Conservation (phyloP, 2,329 filamentous ascomycete genomes). For the Pseudocercospora crystallina region DNA sequence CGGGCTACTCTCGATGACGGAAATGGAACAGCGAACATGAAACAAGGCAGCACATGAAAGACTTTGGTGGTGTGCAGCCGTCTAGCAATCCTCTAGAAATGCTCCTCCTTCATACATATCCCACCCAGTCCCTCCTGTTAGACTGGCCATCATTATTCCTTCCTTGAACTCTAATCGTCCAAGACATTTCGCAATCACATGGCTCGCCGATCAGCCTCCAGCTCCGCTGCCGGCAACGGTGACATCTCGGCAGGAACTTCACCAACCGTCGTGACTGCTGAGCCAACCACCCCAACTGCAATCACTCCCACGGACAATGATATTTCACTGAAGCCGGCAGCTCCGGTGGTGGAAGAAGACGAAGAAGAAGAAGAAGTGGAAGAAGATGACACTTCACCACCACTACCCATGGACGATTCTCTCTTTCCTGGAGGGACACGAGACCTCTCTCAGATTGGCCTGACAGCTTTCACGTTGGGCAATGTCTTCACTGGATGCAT, state of each 20-base stretch:
- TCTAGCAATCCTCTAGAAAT: not conserved
- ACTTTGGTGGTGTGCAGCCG: not conserved
- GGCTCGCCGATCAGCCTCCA: slow-evolving; percentile 28
- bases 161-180: not conserved
- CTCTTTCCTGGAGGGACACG: slow-evolving; percentile 45
- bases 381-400: slow-evolving; percentile 8
- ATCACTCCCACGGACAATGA: no score
- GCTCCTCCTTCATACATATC: not conserved
- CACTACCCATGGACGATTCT: slow-evolving; percentile 28
- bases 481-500: slow-evolving; percentile 37
- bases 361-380: slow-evolving; percentile 13
- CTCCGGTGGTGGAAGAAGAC: not conserved
- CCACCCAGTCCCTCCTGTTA: not conserved
- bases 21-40: slow-evolving; percentile 2
- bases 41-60: slow-evolving; percentile 13
- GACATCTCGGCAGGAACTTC: slow-evolving; percentile 3
- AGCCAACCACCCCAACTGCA: no score
- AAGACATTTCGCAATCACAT: slow-evolving; percentile 12
- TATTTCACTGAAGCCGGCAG: no score
- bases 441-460: slow-evolving; percentile 48
- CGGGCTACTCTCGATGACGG: not conserved
- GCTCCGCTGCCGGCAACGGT: slow-evolving; percentile 18
- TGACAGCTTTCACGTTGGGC: slow-evolving; percentile 48
- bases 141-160: not conserved
- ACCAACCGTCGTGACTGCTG: no score